These are phyloP conservation scores for Phytophthora citrophthora DNA, from an alignment of 352 stramenopile genomes.

Conservation along the genomic window DNA sequence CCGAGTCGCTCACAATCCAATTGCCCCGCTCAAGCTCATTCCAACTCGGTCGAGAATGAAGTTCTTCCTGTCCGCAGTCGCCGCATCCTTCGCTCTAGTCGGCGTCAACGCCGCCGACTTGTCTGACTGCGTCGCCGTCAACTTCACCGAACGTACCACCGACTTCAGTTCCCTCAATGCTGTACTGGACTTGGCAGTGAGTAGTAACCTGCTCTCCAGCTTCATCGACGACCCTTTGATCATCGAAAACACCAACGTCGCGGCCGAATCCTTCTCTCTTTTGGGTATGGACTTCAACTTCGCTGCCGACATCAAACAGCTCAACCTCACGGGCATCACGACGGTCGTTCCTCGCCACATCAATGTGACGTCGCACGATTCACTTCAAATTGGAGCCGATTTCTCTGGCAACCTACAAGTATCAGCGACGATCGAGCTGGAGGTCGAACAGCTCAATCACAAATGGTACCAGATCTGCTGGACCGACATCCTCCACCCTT, in stretches of 20 bases:
- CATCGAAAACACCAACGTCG: slow-evolving; percentile 31
- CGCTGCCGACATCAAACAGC: slow-evolving; percentile 31
- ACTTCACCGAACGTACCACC: slow-evolving; percentile 31
- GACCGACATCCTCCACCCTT: slow-evolving; percentile 44
- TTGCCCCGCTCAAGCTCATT: slow-evolving; percentile 11
- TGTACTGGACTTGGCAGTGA: slow-evolving; percentile 38
- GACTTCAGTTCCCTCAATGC: slow-evolving; percentile 42
- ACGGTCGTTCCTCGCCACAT: slow-evolving; percentile 38
- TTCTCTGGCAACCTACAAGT: slow-evolving; percentile 39
- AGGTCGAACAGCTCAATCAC: slow-evolving; percentile 42
- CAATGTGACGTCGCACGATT: slow-evolving; percentile 38
- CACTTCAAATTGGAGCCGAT: slow-evolving; percentile 32
- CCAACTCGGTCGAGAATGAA: slow-evolving; percentile 16
- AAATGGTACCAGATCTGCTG: slow-evolving; percentile 54
- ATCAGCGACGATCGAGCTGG: slow-evolving; percentile 27
- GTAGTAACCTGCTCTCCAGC: slow-evolving; percentile 29
- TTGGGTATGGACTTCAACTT: slow-evolving; percentile 41
- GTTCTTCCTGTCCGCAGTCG: slow-evolving; percentile 14
- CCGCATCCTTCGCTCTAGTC: slow-evolving; percentile 8
- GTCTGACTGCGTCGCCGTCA: slow-evolving; percentile 31
- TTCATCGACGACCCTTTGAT: slow-evolving; percentile 40
- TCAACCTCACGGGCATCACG: slow-evolving; percentile 40
- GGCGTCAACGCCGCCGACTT: slow-evolving; percentile 7
- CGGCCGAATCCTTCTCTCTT: slow-evolving; percentile 32
- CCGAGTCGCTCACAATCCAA: slow-evolving; percentile 7